Base-by-base conservation (phyloP, 768 basidiomycete genomes). In the Podaxis pistillaris region DNA sequence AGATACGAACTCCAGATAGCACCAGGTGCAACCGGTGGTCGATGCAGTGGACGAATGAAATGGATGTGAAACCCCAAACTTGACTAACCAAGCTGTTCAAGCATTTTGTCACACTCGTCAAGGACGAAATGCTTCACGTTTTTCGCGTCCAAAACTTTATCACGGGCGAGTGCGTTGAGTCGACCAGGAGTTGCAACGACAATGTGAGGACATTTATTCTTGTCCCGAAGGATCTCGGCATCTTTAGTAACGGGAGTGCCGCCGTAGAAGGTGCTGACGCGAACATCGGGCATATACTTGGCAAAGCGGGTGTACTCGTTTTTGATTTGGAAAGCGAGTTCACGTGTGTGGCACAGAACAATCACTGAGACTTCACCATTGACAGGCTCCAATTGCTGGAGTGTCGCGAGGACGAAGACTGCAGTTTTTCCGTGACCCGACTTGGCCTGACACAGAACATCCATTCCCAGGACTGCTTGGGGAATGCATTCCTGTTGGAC, bases 21-120 rank as follows among this genome's bases (percentile, higher is more conserved):
- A 64, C 72, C 69, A 77, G 70, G 68, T 72, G 73, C 76, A 77
- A 75, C 76, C 75, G 73, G 76, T 73, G 76, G 74, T 69, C 69
- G 75, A 72, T 71, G 75, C 67, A 75, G 71, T 67, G 78, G 80
- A 75, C 79, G 79, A 82, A 78, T 78, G 75, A 71, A 79, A 79
- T 76, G 70, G 74, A 79, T 76, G 76, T 74, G 78, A 72, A 79
- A 78, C 80, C 85, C 84, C 84, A 62, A 62, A 62, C 54, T 62
- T 82, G 86, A 99, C 97, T 98, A 93, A 99, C 97, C 97, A 82
- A 99, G 95, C 87, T 95, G 92, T 86, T 99, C 97, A 75, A 99
- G 91, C 94, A 99, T 98, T 87, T 99, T 99, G 86, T 99, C 97
- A 86, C 97, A 99, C 82, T 99, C 97, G 86, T 99, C 97, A 76